Evolutionary conservation across 164 flowering plant genomes (phyloP).

Genomic region (Warburgia ugandensis): DNA sequence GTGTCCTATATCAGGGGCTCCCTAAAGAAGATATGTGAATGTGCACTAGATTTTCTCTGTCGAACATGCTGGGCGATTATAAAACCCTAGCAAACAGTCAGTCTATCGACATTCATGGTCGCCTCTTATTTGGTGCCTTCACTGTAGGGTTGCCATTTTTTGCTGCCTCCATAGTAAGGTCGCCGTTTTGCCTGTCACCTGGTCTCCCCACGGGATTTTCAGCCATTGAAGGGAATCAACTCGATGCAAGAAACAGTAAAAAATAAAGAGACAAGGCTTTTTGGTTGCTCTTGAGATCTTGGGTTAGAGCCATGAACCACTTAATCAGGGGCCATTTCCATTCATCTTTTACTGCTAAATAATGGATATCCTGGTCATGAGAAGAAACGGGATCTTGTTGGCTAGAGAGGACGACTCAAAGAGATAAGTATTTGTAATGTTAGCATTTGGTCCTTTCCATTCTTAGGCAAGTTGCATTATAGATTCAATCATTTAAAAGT

Average conservation of each 20-base stretch:
- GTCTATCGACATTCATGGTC: too few relatives aligned
- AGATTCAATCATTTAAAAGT: slow-evolving; percentile 4
- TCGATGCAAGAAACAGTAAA: neutral
- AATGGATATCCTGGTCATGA: neutral
- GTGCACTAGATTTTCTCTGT: too few relatives aligned
- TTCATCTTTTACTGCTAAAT: neutral
- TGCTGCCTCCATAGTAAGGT: too few relatives aligned
- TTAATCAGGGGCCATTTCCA: slow-evolving; percentile 2
- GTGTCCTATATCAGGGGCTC: too few relatives aligned
- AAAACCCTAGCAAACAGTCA: too few relatives aligned
- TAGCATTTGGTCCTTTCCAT: neutral
- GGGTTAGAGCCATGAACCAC: neutral
- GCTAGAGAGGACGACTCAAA: neutral
- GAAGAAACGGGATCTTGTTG: neutral
- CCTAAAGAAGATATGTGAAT: too few relatives aligned
- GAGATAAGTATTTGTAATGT: neutral
- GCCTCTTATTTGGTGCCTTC: too few relatives aligned
- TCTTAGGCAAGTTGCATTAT: slow-evolving; percentile 4
- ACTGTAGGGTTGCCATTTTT: too few relatives aligned
- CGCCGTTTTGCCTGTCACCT: too few relatives aligned
- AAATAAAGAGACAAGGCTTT: neutral
- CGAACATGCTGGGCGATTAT: too few relatives aligned
- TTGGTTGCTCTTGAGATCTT: neutral
- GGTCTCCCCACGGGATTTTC: too few relatives aligned
- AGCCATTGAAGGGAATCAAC: too few relatives aligned